These are phyloP conservation scores for Ormosia emarginata DNA, from an alignment of 306 rosid species.

Conservation along the genomic window DNA sequence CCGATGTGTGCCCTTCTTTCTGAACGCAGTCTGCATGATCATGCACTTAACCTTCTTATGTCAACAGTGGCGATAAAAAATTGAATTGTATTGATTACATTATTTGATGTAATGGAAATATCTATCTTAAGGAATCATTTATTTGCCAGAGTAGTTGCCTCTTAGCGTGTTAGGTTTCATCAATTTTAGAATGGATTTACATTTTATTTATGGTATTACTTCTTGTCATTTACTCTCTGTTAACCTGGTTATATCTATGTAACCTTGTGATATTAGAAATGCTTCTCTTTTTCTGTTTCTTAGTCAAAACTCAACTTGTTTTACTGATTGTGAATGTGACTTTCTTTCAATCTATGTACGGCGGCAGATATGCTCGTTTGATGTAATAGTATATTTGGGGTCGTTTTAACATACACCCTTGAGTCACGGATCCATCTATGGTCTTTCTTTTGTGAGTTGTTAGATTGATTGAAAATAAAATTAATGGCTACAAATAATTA, in stretches of 20 bases:
- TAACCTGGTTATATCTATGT: background rate
- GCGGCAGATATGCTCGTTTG: background rate
- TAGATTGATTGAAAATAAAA: too few relatives aligned
- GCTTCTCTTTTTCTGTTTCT: background rate
- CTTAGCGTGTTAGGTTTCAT: background rate
- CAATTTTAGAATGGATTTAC: background rate
- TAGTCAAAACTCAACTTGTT: background rate
- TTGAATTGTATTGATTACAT: conserved; percentile 24
- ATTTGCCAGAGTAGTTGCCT: background rate
- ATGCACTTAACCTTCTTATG: conserved; percentile 18
- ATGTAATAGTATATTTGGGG: background rate
- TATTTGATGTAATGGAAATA: conserved; percentile 17
- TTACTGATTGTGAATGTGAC: background rate
- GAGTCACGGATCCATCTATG: too few relatives aligned
- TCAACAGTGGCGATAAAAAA: conserved; percentile 21
- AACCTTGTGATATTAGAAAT: background rate
- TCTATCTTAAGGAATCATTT: conserved; percentile 11
- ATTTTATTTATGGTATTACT: background rate
- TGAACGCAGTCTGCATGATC: conserved; percentile 14
- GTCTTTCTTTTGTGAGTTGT: too few relatives aligned
- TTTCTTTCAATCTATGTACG: background rate
- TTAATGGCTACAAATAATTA: too few relatives aligned
- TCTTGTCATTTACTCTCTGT: background rate
- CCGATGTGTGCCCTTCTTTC: conserved; percentile 22
- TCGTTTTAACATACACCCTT: too few relatives aligned